These are phyloP conservation scores for Lachancea meyersii DNA, from an alignment of 805 yeast species.

Conservation along the genomic window DNA sequence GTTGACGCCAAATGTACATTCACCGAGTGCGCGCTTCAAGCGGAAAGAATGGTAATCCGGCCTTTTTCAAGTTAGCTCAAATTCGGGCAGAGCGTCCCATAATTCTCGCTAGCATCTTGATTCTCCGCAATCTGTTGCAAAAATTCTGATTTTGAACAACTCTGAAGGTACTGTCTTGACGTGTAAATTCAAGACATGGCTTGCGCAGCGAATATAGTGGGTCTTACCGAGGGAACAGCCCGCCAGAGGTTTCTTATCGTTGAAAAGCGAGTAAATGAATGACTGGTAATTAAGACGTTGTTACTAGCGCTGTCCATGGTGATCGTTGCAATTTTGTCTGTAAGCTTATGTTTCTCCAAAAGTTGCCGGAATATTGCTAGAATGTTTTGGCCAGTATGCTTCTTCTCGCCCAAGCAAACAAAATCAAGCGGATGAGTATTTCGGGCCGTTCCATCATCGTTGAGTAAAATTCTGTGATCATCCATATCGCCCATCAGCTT, in stretches of 20 bases:
- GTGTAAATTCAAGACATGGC: constrained; percentile 5
- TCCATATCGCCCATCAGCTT: not conserved
- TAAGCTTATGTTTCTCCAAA: constrained; percentile 6
- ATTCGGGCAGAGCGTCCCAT: not conserved
- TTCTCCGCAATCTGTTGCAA: constrained; percentile 1
- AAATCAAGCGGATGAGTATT: constrained; percentile 8
- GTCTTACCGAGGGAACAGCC: constrained; percentile 2
- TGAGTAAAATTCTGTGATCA: constrained; percentile 3
- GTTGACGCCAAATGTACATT: constrained; percentile 9
- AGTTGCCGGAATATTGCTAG: not conserved
- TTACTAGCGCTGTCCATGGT: constrained; percentile 6
- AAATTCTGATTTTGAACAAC: not conserved
- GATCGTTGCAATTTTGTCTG: constrained; percentile 9
- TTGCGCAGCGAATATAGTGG: constrained; percentile 5
- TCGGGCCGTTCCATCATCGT: constrained; percentile 1
- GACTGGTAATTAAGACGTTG: not conserved
- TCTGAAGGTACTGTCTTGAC: not conserved
- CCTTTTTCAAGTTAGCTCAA: not conserved
- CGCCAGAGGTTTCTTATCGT: not conserved
- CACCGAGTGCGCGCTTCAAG: constrained; percentile 4
- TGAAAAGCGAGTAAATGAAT: not conserved
- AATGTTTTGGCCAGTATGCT: not conserved
- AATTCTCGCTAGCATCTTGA: constrained; percentile 3
- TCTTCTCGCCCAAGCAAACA: constrained; percentile 2
- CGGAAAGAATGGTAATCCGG: constrained; percentile 6